Conservation (phyloP, 768 basidiomycete genomes). For the Stropharia rugosoannulata region DNA sequence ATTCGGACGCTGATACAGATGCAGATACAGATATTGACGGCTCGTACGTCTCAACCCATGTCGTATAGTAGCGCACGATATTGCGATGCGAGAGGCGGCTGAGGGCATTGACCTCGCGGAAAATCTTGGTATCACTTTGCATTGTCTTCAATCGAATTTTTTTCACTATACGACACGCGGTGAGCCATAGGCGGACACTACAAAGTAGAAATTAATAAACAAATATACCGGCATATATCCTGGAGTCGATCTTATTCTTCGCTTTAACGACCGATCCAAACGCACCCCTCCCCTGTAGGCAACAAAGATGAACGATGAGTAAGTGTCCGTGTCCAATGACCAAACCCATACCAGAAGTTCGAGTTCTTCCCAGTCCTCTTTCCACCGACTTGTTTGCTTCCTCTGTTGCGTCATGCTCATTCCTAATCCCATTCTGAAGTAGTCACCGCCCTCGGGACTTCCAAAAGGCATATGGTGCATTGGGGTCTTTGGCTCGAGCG, state of each 20-base stretch:
- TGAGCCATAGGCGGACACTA: conserved; percentile 1
- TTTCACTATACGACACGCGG: conserved; percentile 55
- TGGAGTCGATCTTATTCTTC: conserved; percentile 80
- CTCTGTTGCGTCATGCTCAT: conserved; percentile 21
- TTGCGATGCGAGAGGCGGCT: conserved; percentile 84
- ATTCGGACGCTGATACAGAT: conserved; percentile 51
- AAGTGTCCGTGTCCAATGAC: background rate
- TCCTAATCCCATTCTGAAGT: conserved; percentile 46
- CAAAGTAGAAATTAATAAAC: background rate
- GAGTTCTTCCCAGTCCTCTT: conserved; percentile 92
- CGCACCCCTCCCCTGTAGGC: conserved; percentile 74
- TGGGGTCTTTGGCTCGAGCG: conserved; percentile 47
- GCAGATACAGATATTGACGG: conserved; percentile 43
- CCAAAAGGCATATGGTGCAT: conserved; percentile 39
- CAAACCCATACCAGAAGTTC: conserved; percentile 64
- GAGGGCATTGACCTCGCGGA: conserved; percentile 89
- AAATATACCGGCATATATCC: conserved; percentile 75
- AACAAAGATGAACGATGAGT: background rate
- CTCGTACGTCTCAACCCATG: conserved; percentile 81
- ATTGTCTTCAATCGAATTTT: conserved; percentile 79
- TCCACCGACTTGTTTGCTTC: conserved; percentile 76
- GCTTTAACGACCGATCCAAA: conserved; percentile 97
- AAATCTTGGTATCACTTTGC: conserved; percentile 85
- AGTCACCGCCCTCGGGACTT: conserved; percentile 64
- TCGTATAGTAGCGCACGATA: conserved; percentile 90